Evolutionary conservation across 2,329 filamentous ascomycete species (phyloP).

Genomic region (Cytospora piceae): DNA sequence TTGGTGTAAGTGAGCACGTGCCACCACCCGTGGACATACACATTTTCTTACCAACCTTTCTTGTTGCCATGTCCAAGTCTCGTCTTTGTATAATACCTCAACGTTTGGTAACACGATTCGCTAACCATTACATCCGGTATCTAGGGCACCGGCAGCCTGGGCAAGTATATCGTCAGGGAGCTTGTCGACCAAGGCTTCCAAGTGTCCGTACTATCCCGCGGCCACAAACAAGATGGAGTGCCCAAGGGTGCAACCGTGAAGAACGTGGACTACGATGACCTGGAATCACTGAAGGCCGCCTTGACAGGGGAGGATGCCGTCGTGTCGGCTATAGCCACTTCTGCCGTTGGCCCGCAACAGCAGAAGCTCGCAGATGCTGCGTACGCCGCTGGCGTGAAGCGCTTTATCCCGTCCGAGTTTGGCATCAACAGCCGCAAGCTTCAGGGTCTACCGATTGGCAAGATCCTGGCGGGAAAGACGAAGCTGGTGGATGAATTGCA

Average conservation of each 20-base stretch:
- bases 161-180: slow-evolving; percentile 37
- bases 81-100: background rate
- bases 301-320: slow-evolving; percentile 60
- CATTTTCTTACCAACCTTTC: background rate
- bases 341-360: slow-evolving; percentile 47
- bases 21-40: background rate
- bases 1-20: slow-evolving; percentile 40
- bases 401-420: slow-evolving; percentile 63
- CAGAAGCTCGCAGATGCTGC: slow-evolving; percentile 58
- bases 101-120: background rate
- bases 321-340: slow-evolving; percentile 52
- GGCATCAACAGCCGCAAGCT: slow-evolving; percentile 39
- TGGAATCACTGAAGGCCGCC: slow-evolving; percentile 48
- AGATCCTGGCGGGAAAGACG: slow-evolving; percentile 38
- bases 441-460: slow-evolving; percentile 34
- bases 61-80: background rate
- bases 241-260: slow-evolving; percentile 47
- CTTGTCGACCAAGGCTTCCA: slow-evolving; percentile 47
- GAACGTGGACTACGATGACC: slow-evolving; percentile 49
- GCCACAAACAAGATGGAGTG: slow-evolving; percentile 43
- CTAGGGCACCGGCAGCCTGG: slow-evolving; percentile 42
- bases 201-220: slow-evolving; percentile 55
- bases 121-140: background rate
- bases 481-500: slow-evolving; percentile 55
- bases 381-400: slow-evolving; percentile 57